Evolutionary conservation across 352 stramenopile genomes (phyloP).

Genomic region (Phytophthora tentaculata): DNA sequence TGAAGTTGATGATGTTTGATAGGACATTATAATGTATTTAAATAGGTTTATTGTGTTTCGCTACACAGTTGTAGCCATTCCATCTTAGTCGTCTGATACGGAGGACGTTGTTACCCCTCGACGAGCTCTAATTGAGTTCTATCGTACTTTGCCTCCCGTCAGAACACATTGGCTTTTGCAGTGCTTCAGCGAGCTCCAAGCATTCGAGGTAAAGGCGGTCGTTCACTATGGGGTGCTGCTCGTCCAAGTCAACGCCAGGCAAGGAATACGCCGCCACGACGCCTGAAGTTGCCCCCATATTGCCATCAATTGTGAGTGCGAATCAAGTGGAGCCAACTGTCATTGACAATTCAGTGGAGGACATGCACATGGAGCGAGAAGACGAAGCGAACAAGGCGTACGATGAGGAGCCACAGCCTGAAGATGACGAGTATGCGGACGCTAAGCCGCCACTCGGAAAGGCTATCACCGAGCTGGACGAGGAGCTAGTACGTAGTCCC

Average conservation of each 20-base stretch:
- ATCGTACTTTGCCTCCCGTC: neutral
- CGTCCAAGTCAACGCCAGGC: conserved; percentile 46
- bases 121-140: neutral
- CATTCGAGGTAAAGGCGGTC: neutral
- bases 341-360: conserved; percentile 11
- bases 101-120: conserved; percentile 6
- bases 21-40: neutral
- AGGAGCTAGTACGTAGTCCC: conserved; percentile 2
- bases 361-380: conserved; percentile 50
- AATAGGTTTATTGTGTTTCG: neutral
- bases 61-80: conserved; percentile 8
- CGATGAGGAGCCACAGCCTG: conserved; percentile 29
- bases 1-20: conserved; percentile 20
- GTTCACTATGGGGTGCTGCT: conserved; percentile 62
- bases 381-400: conserved; percentile 41
- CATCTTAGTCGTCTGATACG: conserved; percentile 10
- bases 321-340: conserved; percentile 14
- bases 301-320: conserved; percentile 2
- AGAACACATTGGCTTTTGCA: neutral
- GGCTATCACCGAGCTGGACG: neutral
- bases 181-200: neutral
- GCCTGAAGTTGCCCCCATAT: conserved; percentile 7
- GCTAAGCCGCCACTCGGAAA: neutral
- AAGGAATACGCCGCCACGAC: conserved; percentile 19
- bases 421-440: conserved; percentile 12